Evolutionary conservation across 768 basidiomycete genomes (phyloP), one percentile per base, ranked within the genome.

Genomic region (Russula vinacea): DNA sequence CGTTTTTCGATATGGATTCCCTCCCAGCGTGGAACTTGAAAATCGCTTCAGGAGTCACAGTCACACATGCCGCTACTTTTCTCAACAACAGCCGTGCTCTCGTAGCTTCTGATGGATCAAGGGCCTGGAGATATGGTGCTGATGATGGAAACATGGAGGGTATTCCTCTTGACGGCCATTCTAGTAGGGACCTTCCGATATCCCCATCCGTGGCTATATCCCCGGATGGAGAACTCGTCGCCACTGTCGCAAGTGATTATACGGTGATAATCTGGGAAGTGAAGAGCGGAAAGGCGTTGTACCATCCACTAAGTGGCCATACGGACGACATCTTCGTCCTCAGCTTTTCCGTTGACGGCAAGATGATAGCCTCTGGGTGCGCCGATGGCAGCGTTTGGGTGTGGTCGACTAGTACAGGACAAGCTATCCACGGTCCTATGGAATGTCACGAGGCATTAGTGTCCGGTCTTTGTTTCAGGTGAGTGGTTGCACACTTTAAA

Each of bases 271-370:
- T 68, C 32, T 68, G 67, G 67, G 35, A 68, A 24, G 57, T 57
- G 2, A 40, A 62, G 2, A 61, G 44, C 24, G 67, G 67, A 33
- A 58, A 53, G 45, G 6, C 53, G 13, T 22, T 69, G 22, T 52
- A 37, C 13, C 60, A 54, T 11, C 67, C 68, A 29, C 26, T 69
- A 10, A 49, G 54, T 24, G 68, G 68, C 19, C 68, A 69, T 24
- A 24, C 29, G 1, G 67, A 58, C n/a, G 54, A 61, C 32, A 56
- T 65, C 19, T 58, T 1, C 40, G 60, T 51, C 55, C 60, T 68
- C 47, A 58, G 50, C 37, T 66, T 66, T 37, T 66, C 67, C 5
- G 47, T 42, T 14, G 65, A 68, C 42, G 57, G 67, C 22, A 53
- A 56, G 26, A 60, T 54, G 40, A 40, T 68, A 16, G 65, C 47